Base-by-base conservation (phyloP, 225 moss, liverwort and hornwort genomes). In the Neckera pumila region DNA sequence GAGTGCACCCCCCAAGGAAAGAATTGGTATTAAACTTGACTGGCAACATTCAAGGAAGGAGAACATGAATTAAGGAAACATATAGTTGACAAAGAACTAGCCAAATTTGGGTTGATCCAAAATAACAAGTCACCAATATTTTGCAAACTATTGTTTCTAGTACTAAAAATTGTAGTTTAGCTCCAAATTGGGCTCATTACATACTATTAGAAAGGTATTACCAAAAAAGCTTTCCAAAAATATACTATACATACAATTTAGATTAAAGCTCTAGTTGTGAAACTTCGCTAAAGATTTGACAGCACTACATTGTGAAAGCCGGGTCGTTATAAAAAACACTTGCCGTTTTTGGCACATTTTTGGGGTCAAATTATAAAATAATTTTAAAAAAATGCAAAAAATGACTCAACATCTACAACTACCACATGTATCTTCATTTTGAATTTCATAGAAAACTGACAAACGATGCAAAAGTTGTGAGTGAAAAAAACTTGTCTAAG, bases 101-200 rank as follows among this genome's bases (percentile, higher is more conserved):
- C 4, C 2, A 0, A 67, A 20, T 20, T n/a, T n/a, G 12, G 11
- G 1, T 19, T 66, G 36, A 66, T 36, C 2, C 0, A 36, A 10
- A 66, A 18, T 36, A 36, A 3, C 1, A n/a, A 1, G 21, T 22
- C 7, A 2, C n/a, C 4, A 38, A n/a, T 67, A 67, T 38, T 22
- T 67, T 67, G 7, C 12, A 25, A n/a, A n/a, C 20, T 67, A 12
- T 21, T 67, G n/a, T 21, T n/a, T 0, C 0, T 0, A 0, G 6
- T 21, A n/a, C 2, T n/a, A 2, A 67, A 67, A 67, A 67, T 67
- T 3, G 4, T 2, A 54, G 17, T 17, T 54, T 53, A n/a, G 4
- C n/a, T 22, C 67, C 4, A 67, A 12, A 22, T 67, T 22, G 12
- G 36, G 12, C 22, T 67, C 12, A 66, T 22, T 22, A 20, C 20